Evolutionary conservation across 2,329 filamentous ascomycete species (phyloP).

Genomic region (Chaetomiaceae sp.): DNA sequence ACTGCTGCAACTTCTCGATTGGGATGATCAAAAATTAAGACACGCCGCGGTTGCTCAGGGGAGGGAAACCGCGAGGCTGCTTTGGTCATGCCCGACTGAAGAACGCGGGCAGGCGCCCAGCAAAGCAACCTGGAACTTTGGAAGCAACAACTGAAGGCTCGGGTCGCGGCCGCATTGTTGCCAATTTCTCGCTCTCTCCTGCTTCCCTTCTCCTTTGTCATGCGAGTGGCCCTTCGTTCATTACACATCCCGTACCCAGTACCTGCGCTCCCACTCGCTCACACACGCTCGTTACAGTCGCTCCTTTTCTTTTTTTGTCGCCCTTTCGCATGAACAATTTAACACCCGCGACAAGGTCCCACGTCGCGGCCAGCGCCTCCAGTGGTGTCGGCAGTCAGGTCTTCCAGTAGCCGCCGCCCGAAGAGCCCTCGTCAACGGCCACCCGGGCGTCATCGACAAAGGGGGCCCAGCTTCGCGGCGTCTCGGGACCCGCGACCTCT

Average conservation of each 20-base stretch:
- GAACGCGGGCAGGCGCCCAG: slow-evolving; percentile 7
- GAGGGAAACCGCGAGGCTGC: slow-evolving; percentile 14
- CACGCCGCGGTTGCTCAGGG: slow-evolving; percentile 18
- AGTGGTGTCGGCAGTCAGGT: neutral
- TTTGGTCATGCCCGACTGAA: slow-evolving; percentile 10
- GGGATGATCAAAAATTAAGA: slow-evolving; percentile 28
- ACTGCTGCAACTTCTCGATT: slow-evolving; percentile 24
- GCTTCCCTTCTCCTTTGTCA: slow-evolving; percentile 10
- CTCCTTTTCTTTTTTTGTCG: slow-evolving; percentile 8
- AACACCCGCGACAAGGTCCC: slow-evolving; percentile 16
- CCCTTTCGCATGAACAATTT: slow-evolving; percentile 19
- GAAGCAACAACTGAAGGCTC: too few species aligned
- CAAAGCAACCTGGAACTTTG: neutral
- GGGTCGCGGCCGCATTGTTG: neutral
- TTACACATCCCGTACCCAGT: slow-evolving; percentile 6
- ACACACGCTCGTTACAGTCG: slow-evolving; percentile 17
- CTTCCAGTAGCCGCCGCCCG: neutral
- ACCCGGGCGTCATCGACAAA: slow-evolving; percentile 13
- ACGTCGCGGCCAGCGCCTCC: slow-evolving; percentile 12
- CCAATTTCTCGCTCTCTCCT: slow-evolving; percentile 6
- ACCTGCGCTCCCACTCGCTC: slow-evolving; percentile 1
- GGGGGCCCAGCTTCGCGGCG: slow-evolving; percentile 15
- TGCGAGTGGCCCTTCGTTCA: slow-evolving; percentile 14
- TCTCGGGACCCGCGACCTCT: slow-evolving; percentile 12
- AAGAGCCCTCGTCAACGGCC: slow-evolving; percentile 3